Percentiles rank a stretch among this genome's conserved stretches.
Evolutionary conservation across 2,329 filamentous ascomycete genomes (phyloP).

Genomic region (Fusarium floridanum): DNA sequence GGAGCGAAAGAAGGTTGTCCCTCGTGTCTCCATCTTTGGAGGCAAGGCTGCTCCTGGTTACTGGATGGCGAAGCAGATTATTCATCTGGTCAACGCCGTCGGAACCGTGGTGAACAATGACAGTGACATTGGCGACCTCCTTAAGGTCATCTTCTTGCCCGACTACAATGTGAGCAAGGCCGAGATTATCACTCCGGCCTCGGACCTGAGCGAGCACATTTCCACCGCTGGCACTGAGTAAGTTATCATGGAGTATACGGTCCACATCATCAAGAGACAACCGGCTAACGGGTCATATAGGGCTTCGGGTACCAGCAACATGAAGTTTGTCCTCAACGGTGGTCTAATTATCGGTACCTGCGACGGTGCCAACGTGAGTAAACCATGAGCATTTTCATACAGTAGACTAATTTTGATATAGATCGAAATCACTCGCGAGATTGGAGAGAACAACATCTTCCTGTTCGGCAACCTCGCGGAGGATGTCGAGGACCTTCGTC

Average conservation of each 20-base stretch:
- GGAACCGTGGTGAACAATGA: conserved; percentile 93
- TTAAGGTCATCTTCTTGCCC: conserved; percentile 97
- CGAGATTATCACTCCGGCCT: conserved; percentile 94
- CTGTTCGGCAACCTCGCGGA: conserved; percentile 96
- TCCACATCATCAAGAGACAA: neutral
- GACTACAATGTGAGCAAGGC: conserved; percentile 99
- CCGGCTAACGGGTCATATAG: conserved; percentile 47
- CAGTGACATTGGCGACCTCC: conserved; percentile 87
- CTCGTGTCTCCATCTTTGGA: conserved; percentile 95
- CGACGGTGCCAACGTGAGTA: conserved; percentile 92
- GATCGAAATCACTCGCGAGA: conserved; percentile 98
- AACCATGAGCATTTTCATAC: neutral
- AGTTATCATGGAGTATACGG: conserved; percentile 44
- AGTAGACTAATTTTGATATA: conserved; percentile 31
- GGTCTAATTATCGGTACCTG: conserved; percentile 98
- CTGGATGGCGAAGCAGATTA: conserved; percentile 99
- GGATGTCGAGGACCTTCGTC: conserved; percentile 95
- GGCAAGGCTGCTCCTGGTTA: conserved; percentile 98
- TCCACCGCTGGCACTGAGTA: conserved; percentile 95
- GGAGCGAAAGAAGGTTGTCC: conserved; percentile 86
- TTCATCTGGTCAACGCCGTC: conserved; percentile 95
- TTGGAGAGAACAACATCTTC: conserved; percentile 98
- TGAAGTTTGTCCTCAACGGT: conserved; percentile 99
- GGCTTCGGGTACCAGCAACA: conserved; percentile 91
- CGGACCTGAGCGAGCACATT: conserved; percentile 97